A percentile compares a stretch with the other conserved stretches of the same genome.
Evolutionary conservation across 176 grass and related monocot genomes (phyloP).

Genomic region (Carex parvula): DNA sequence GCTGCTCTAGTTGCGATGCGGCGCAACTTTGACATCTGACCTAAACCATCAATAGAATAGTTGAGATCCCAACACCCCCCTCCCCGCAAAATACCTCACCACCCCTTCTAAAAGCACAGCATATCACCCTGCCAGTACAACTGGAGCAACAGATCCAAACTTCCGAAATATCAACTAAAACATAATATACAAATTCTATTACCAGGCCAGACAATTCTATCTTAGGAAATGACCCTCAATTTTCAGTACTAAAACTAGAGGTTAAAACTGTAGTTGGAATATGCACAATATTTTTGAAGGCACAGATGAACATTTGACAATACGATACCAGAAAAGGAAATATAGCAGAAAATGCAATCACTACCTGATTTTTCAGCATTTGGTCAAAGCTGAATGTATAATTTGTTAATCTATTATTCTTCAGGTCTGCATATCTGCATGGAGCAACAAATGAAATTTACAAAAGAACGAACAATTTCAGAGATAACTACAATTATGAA

Average conservation of each 20-base stretch:
- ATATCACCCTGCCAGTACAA: background rate
- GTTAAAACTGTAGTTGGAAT: background rate
- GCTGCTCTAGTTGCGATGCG: background rate
- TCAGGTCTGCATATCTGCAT: slow-evolving; percentile 92
- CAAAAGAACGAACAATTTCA: background rate
- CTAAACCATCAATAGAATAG: background rate
- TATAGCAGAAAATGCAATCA: background rate
- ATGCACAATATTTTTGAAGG: background rate
- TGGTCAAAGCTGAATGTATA: slow-evolving; percentile 96
- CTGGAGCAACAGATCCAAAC: background rate
- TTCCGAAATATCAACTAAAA: background rate
- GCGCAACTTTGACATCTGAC: background rate
- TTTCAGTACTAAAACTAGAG: background rate
- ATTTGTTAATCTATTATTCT: slow-evolving; percentile 93
- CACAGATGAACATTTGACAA: background rate
- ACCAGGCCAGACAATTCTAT: background rate
- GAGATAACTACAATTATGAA: background rate
- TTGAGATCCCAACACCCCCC: too few species aligned
- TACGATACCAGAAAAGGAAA: background rate
- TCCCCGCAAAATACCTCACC: too few species aligned
- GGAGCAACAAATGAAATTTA: slow-evolving; percentile 6
- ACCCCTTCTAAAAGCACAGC: background rate
- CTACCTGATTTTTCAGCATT: slow-evolving; percentile 95
- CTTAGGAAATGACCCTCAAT: background rate
- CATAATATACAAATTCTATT: background rate